Conservation (phyloP, 2,329 filamentous ascomycete species). For the Bipolaris bicolor region DNA sequence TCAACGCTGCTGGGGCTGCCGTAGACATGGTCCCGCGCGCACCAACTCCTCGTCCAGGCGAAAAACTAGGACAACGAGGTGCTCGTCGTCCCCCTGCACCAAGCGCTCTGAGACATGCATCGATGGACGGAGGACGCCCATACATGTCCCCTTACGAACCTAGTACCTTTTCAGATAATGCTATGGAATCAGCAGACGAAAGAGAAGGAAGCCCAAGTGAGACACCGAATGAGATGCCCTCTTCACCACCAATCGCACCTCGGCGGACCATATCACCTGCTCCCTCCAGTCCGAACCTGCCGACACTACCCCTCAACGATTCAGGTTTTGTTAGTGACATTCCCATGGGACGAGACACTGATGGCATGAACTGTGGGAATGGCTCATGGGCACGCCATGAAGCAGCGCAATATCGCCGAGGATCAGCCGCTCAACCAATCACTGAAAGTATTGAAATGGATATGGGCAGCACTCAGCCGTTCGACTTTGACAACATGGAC, state of each 20-base stretch:
- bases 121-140: constrained; percentile 54
- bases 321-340: constrained; percentile 87
- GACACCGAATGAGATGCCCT: constrained; percentile 83
- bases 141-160: constrained; percentile 45
- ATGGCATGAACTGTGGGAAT: constrained; percentile 59
- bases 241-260: constrained; percentile 80
- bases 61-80: constrained; percentile 36
- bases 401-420: constrained; percentile 24
- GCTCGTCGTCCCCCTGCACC: constrained; percentile 44
- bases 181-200: constrained; percentile 54
- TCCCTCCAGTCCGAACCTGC: constrained; percentile 77
- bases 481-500: constrained; percentile 15
- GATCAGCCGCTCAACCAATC: constrained; percentile 23
- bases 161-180: constrained; percentile 50
- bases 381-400: constrained; percentile 28
- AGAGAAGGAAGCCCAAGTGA: constrained; percentile 56
- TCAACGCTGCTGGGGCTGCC: constrained; percentile 59
- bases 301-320: constrained; percentile 66
- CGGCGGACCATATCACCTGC: constrained; percentile 64
- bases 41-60: constrained; percentile 73
- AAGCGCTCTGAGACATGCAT: constrained; percentile 66
- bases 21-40: constrained; percentile 76
- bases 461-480: constrained; percentile 8
- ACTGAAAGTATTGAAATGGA: constrained; percentile 32
- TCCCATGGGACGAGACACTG: constrained; percentile 68